A percentile compares a stretch with the other conserved stretches of the same genome.
Conservation (phyloP, 202 grass and related monocot species). For the Dendrocalamus latiflorus region DNA sequence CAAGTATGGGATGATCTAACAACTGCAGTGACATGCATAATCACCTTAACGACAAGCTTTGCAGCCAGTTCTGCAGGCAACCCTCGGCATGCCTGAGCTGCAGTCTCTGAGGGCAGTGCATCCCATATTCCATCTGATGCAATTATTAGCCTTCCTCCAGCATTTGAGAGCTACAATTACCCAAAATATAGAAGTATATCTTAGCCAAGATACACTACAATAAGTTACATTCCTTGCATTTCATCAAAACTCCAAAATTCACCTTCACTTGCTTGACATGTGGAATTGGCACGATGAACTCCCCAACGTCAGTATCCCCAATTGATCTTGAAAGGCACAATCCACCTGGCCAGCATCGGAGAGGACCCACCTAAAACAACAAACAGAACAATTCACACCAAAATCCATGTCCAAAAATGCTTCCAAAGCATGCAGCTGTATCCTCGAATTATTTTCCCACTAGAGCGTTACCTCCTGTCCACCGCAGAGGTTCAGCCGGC, state of each 20-base stretch:
- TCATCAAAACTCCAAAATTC: constrained; percentile 15
- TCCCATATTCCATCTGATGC: constrained; percentile 99
- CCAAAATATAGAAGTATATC: constrained; percentile 15
- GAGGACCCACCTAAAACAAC: constrained; percentile 67
- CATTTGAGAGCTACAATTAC: constrained; percentile 62
- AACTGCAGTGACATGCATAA: neutral
- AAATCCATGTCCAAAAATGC: neutral
- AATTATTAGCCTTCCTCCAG: constrained; percentile 92
- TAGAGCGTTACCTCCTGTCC: constrained; percentile 60
- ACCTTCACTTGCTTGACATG: constrained; percentile 99
- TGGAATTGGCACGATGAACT: constrained; percentile 92
- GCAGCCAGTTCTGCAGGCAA: constrained; percentile 84
- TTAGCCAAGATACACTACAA: constrained; percentile 14
- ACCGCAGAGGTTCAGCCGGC: constrained; percentile 83
- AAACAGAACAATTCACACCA: neutral
- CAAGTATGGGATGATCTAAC: neutral
- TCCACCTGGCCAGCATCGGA: constrained; percentile 96
- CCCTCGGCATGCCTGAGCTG: constrained; percentile 63
- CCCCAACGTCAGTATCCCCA: constrained; percentile 90
- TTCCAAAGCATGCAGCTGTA: constrained; percentile 3
- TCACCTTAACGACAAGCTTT: constrained; percentile 93
- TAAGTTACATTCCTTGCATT: constrained; percentile 19
- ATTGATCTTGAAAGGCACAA: constrained; percentile 96
- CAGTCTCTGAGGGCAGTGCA: constrained; percentile 67
- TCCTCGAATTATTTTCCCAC: neutral